Evolutionary conservation across 1,284 basidiomycete genomes (phyloP).

Genomic region (Fomitiporia mediterranea): DNA sequence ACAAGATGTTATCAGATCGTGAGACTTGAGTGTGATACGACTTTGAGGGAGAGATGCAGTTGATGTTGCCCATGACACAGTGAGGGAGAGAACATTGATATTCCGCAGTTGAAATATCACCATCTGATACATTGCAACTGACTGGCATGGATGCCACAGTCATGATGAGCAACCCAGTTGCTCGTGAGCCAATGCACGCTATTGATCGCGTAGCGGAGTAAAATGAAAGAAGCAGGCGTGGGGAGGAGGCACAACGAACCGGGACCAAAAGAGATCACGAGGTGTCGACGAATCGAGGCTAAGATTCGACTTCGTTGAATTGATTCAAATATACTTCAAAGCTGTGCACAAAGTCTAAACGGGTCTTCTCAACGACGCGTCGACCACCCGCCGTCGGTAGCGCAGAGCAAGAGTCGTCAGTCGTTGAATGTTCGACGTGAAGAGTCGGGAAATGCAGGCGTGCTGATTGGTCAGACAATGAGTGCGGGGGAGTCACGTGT

Average conservation of each 20-base stretch:
- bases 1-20: too few species aligned
- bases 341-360: not conserved
- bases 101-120: too few species aligned
- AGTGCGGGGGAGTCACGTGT: not conserved
- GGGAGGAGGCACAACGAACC: not conserved
- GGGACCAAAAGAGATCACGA: not conserved
- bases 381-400: not conserved
- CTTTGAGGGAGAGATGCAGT: too few species aligned
- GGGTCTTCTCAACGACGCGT: not conserved
- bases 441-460: not conserved
- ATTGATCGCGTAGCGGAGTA: too few species aligned
- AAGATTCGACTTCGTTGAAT: not conserved
- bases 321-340: not conserved
- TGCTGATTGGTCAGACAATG: not conserved
- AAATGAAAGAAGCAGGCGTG: constrained; percentile 1
- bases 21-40: too few species aligned
- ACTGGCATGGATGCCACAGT: too few species aligned
- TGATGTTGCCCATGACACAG: too few species aligned
- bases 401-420: too few species aligned
- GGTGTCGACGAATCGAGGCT: not conserved
- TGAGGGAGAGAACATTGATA: too few species aligned
- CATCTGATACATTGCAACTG: too few species aligned
- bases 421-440: not conserved
- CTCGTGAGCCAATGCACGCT: too few species aligned
- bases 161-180: too few species aligned